These are phyloP conservation scores for Daldinia grandis DNA, from an alignment of 495 filamentous ascomycete genomes.

Conservation along the genomic window DNA sequence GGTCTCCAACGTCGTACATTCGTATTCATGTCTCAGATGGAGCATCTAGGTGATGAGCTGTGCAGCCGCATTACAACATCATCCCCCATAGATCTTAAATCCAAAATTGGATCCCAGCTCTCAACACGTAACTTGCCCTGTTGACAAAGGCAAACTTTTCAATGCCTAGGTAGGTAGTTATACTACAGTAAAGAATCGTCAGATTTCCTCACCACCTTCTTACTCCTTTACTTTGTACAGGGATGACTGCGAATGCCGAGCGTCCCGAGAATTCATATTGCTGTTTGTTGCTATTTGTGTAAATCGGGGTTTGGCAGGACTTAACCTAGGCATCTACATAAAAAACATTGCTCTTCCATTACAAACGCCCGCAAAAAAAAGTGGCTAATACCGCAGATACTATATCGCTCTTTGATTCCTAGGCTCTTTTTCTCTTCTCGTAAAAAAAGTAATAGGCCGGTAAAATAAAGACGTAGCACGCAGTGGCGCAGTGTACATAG, in stretches of 20 bases:
- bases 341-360: background rate
- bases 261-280: background rate
- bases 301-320: background rate
- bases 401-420: background rate
- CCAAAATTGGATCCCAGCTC: background rate
- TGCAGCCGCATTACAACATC: slow-evolving; percentile 25
- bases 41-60: slow-evolving; percentile 3
- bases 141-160: slow-evolving; percentile 11
- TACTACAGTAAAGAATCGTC: slow-evolving; percentile 3
- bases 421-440: too few species aligned
- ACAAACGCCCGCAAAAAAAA: background rate
- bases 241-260: slow-evolving; percentile 15
- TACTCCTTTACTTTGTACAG: slow-evolving; percentile 4
- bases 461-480: background rate
- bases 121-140: background rate
- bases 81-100: slow-evolving; percentile 24
- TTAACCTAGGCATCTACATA: background rate
- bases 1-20: slow-evolving; percentile 3
- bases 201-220: slow-evolving; percentile 13
- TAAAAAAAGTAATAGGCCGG: background rate
- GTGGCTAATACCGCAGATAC: too few species aligned
- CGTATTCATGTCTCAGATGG: slow-evolving; percentile 14
- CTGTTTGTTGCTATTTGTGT: background rate
- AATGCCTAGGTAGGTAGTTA: too few species aligned
- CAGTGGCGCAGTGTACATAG: background rate